phyloP scores from a whole-genome alignment of 306 rosid species.

The Phaseolus lunatus region DNA sequence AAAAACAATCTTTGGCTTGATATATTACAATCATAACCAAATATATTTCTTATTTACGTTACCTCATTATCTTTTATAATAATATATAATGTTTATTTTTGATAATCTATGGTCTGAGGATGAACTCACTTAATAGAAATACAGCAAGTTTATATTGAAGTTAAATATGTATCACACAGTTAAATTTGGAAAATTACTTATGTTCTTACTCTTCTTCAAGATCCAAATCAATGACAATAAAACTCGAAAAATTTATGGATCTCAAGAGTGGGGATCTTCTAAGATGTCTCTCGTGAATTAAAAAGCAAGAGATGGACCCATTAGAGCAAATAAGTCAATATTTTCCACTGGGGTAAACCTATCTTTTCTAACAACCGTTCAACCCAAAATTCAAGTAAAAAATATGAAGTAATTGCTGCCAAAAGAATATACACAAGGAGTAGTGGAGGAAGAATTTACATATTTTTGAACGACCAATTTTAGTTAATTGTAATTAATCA shows the following conservation, averaged over 20 bases:
- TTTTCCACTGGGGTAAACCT: constrained; percentile 21
- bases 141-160: too few relatives aligned
- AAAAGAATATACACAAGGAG: not conserved
- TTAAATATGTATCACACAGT: too few relatives aligned
- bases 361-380: constrained; percentile 4
- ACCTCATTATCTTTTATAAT: too few relatives aligned
- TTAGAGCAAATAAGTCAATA: constrained; percentile 29
- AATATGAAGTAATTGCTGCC: not conserved
- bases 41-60: too few relatives aligned
- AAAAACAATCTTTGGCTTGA: too few relatives aligned
- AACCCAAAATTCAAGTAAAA: constrained; percentile 18
- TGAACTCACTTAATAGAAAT: too few relatives aligned
- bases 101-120: too few relatives aligned
- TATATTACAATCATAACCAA: too few relatives aligned
- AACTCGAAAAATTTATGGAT: not conserved
- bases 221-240: too few relatives aligned
- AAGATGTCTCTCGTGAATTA: not conserved
- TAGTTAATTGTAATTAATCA: not conserved
- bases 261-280: not conserved
- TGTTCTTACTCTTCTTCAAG: too few relatives aligned
- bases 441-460: not conserved
- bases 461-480: not conserved
- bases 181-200: too few relatives aligned
- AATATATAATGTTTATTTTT: too few relatives aligned
- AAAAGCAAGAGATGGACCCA: constrained; percentile 37